phyloP scores from a whole-genome alignment of 805 yeast genomes.

The Zygosaccharomyces bisporus region DNA sequence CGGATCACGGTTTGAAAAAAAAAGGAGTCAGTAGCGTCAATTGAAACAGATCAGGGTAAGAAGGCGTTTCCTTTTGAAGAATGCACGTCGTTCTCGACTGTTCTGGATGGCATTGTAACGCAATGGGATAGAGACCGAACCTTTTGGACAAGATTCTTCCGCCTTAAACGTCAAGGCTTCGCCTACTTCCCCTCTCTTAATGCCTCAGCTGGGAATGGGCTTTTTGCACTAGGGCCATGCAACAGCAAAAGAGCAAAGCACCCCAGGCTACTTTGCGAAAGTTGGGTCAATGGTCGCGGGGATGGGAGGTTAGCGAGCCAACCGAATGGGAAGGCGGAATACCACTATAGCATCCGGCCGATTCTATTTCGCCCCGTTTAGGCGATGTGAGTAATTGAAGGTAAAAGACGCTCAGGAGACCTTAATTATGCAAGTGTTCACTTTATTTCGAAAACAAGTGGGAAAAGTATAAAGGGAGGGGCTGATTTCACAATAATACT shows the following conservation, averaged over 20 bases:
- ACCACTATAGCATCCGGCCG: constrained; percentile 2
- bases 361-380: constrained; percentile 3
- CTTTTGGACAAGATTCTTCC: not conserved
- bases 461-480: not conserved
- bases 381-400: not conserved
- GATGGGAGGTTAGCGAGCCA: not conserved
- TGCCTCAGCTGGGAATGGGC: not conserved
- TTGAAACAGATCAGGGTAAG: not conserved
- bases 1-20: not conserved
- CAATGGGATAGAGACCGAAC: not conserved
- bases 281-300: not conserved
- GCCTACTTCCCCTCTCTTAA: not conserved
- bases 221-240: not conserved
- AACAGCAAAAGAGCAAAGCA: constrained; percentile 8
- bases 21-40: not conserved
- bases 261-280: not conserved
- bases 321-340: not conserved
- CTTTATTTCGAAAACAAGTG: not conserved
- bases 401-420: constrained; percentile 4
- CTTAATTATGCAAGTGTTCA: not conserved
- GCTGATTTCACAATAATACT: too few species aligned
- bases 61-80: not conserved
- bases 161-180: not conserved
- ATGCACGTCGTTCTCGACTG: not conserved
- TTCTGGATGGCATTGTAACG: not conserved